Percentiles rank a stretch among this genome's conserved stretches.
phyloP scores from a whole-genome alignment of 75 land plant genomes.

The Pinus taeda region DNA sequence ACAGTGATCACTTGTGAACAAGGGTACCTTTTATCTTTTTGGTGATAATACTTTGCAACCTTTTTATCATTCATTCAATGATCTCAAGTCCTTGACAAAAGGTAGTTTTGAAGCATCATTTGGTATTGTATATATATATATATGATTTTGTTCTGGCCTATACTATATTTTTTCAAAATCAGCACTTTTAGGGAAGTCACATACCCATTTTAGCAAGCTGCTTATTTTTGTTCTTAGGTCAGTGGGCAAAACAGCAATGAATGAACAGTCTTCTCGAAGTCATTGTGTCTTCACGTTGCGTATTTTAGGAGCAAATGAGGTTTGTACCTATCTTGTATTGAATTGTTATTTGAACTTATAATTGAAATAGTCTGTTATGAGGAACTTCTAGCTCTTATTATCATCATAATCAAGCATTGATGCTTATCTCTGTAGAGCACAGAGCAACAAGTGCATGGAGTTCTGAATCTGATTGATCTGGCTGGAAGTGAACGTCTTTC shows the following conservation, averaged over 20 bases:
- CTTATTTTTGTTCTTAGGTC: slow-evolving; percentile 44
- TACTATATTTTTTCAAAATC: not conserved
- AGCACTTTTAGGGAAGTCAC: not conserved
- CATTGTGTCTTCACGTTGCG: slow-evolving; percentile 94
- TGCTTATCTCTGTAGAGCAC: slow-evolving; percentile 43
- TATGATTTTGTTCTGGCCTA: not conserved
- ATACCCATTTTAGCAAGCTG: not conserved
- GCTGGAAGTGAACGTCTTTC: slow-evolving; percentile 99
- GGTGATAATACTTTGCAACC: no score
- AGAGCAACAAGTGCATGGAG: slow-evolving; percentile 92
- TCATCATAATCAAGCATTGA: not conserved
- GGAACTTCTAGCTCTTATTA: not conserved
- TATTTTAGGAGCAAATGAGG: slow-evolving; percentile 89
- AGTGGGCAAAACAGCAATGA: slow-evolving; percentile 92
- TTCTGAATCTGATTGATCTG: slow-evolving; percentile 89
- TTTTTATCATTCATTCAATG: no score
- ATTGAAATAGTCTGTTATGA: not conserved
- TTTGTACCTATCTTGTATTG: slow-evolving; percentile 11
- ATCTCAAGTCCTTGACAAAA: not conserved
- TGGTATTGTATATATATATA: not conserved
- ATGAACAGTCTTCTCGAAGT: slow-evolving; percentile 94
- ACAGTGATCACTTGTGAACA: no score
- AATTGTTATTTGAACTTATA: not conserved
- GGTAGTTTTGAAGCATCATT: not conserved
- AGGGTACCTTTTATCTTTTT: no score